Percentiles rank a stretch among this genome's conserved stretches.
phyloP scores from a whole-genome alignment of 768 basidiomycete species.

The button mushroom (Agaricus bisporus) region DNA sequence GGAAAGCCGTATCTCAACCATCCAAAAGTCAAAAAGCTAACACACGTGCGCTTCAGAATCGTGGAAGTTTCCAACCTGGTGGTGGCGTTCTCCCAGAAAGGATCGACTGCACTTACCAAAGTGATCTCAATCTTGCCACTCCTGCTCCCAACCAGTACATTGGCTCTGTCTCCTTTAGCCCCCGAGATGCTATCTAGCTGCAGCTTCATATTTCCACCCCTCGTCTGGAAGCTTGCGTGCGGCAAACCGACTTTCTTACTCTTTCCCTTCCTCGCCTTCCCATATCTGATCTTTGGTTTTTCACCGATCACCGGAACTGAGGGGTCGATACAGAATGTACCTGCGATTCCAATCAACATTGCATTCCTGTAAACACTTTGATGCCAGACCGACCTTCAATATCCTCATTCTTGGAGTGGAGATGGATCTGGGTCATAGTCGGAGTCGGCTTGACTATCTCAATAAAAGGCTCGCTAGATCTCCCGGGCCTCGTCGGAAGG shows the following conservation, averaged over 20 bases:
- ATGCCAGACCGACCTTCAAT: conserved; percentile 23
- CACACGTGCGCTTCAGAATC: background rate
- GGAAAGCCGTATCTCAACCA: background rate
- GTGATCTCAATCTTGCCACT: conserved; percentile 33
- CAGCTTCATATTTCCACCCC: conserved; percentile 31
- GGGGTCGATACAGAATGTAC: conserved; percentile 38
- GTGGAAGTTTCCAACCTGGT: background rate
- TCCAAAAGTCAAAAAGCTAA: conserved; percentile 2
- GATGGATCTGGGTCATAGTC: conserved; percentile 26
- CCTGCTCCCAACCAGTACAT: conserved; percentile 29
- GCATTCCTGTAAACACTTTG: background rate
- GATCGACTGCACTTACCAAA: conserved; percentile 23
- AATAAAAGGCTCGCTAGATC: too few species aligned
- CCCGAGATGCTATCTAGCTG: conserved; percentile 26
- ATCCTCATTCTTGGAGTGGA: conserved; percentile 22
- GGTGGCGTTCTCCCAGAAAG: background rate
- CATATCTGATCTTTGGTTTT: conserved; percentile 12
- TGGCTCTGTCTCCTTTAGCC: conserved; percentile 26
- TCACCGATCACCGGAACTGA: conserved; percentile 21
- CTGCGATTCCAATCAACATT: conserved; percentile 15
- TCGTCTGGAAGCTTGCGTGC: conserved; percentile 37
- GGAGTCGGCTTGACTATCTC: conserved; percentile 9
- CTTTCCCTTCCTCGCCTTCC: conserved; percentile 11
- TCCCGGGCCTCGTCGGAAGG: too few species aligned
- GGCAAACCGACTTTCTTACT: conserved; percentile 19